Evolutionary conservation across 805 yeast species (phyloP).

Genomic region (Candida ascalaphidarum): DNA sequence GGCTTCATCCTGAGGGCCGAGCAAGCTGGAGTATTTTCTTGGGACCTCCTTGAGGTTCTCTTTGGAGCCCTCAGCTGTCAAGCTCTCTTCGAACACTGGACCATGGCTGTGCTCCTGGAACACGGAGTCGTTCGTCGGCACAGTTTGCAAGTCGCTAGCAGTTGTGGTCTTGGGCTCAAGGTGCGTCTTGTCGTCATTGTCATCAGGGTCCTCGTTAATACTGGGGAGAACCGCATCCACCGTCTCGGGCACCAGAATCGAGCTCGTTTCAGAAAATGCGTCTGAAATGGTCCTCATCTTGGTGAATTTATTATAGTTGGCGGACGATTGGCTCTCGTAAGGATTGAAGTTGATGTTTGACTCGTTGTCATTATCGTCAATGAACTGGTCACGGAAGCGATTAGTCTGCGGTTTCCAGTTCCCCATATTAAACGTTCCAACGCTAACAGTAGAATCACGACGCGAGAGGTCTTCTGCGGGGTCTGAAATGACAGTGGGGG

Average conservation of each 20-base stretch:
- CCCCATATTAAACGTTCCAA: slow-evolving; percentile 37
- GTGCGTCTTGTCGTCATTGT: slow-evolving; percentile 4
- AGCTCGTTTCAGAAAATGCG: slow-evolving; percentile 4
- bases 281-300: slow-evolving; percentile 14
- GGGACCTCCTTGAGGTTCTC: too few species aligned
- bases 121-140: slow-evolving; percentile 13
- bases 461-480: too few species aligned
- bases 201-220: slow-evolving; percentile 19
- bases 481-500: too few species aligned
- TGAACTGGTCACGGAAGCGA: slow-evolving; percentile 39
- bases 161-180: neutral
- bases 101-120: slow-evolving; percentile 13
- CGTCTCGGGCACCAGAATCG: slow-evolving; percentile 32
- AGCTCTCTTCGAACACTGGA: slow-evolving; percentile 18
- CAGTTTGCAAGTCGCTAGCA: neutral
- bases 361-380: slow-evolving; percentile 35
- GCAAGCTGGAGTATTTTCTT: too few species aligned
- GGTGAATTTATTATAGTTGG: slow-evolving; percentile 25
- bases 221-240: slow-evolving; percentile 29
- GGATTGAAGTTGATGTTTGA: slow-evolving; percentile 18
- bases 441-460: slow-evolving; percentile 2
- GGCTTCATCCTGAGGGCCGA: neutral
- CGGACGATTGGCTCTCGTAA: slow-evolving; percentile 6
- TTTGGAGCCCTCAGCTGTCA: slow-evolving; percentile 7
- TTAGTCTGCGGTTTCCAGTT: slow-evolving; percentile 55